phyloP scores from a whole-genome alignment of 768 basidiomycete species.

The Termitomyces bulborhizus region DNA sequence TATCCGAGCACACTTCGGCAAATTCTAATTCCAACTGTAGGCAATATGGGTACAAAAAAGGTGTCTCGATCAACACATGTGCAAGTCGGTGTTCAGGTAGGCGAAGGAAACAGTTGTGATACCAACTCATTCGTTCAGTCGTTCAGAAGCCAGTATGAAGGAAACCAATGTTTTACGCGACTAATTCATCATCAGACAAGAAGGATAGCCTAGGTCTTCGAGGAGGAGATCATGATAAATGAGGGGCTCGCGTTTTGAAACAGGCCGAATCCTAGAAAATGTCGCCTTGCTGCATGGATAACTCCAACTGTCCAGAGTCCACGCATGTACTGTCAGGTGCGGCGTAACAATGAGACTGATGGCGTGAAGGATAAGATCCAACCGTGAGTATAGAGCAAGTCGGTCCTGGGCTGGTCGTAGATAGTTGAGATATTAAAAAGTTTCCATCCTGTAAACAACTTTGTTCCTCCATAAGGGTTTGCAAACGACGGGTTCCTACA shows the following conservation, averaged over 20 bases:
- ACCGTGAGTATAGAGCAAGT: neutral
- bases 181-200: neutral
- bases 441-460: too few species aligned
- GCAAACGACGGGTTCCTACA: neutral
- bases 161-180: neutral
- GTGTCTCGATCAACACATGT: neutral
- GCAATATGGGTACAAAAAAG: neutral
- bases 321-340: neutral
- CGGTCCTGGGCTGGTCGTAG: neutral
- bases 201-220: neutral
- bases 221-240: neutral
- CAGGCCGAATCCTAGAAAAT: neutral
- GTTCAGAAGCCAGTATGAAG: neutral
- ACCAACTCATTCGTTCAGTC: neutral
- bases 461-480: too few species aligned
- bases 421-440: too few species aligned
- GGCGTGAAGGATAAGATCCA: neutral
- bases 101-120: neutral
- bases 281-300: neutral
- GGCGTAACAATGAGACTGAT: neutral
- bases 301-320: neutral
- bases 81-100: neutral
- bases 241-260: neutral
- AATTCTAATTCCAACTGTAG: neutral
- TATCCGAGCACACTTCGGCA: neutral